Evolutionary conservation across 106 monocot genomes (phyloP).

Genomic region (Phalaenopsis equestris): DNA sequence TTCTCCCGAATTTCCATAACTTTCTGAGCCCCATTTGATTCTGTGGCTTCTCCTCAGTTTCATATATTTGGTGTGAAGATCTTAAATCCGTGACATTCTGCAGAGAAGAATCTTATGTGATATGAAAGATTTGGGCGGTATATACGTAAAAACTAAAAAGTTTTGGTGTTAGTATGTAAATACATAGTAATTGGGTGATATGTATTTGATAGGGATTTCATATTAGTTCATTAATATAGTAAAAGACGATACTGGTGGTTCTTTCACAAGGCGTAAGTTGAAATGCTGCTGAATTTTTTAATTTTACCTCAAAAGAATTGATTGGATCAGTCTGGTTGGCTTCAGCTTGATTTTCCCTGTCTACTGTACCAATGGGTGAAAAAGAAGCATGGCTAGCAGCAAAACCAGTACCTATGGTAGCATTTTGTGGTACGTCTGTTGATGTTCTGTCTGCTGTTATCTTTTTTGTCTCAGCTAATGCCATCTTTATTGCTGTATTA

Average conservation of each 20-base stretch:
- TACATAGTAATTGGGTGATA: no score
- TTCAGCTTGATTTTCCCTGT: constrained; percentile 11
- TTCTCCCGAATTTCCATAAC: constrained; percentile 21
- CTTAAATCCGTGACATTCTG: constrained; percentile 4
- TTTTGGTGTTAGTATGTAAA: no score
- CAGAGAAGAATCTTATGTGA: no score
- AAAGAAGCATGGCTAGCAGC: constrained; percentile 44
- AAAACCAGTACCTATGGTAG: constrained; percentile 23
- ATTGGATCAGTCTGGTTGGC: constrained; percentile 11
- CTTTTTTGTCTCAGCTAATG: constrained; percentile 14
- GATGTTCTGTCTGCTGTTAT: constrained; percentile 24
- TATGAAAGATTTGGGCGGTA: no score
- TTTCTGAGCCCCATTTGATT: constrained; percentile 72
- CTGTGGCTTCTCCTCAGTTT: constrained; percentile 32
- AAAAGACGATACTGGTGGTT: no score
- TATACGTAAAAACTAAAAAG: no score
- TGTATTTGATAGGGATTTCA: no score
- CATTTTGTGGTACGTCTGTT: constrained; percentile 5
- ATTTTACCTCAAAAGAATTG: constrained; percentile 47
- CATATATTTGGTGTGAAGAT: constrained; percentile 18
- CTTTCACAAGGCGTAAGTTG: background rate
- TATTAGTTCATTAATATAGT: no score
- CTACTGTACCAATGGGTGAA: constrained; percentile 20
- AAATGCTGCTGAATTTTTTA: background rate
- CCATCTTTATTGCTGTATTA: constrained; percentile 21